Evolutionary conservation across 768 basidiomycete species (phyloP).

Genomic region (Austroboletus eburneus): DNA sequence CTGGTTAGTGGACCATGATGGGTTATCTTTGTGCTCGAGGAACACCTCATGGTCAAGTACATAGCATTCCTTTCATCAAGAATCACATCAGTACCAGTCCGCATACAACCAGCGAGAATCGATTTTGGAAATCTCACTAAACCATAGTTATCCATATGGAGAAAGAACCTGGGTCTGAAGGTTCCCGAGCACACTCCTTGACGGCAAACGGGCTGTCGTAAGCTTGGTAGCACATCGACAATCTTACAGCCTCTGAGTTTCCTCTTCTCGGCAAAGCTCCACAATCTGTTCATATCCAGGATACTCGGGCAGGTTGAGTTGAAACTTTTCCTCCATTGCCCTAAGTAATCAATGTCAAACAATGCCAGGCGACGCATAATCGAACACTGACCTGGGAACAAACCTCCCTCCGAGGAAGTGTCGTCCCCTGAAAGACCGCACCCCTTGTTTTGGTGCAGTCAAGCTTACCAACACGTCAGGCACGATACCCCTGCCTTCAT

Average conservation of each 20-base stretch:
- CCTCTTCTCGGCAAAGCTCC: slow-evolving; percentile 45
- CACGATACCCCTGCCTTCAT: slow-evolving; percentile 50
- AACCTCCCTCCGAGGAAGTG: slow-evolving; percentile 97
- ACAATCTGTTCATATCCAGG: slow-evolving; percentile 80
- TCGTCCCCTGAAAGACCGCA: slow-evolving; percentile 65
- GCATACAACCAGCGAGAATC: no score
- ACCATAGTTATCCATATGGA: no score
- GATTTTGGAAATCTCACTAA: no score
- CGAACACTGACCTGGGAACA: slow-evolving; percentile 66
- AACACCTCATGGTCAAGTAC: no score
- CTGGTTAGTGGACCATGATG: no score
- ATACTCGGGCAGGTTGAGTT: slow-evolving; percentile 80
- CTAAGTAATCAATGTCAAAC: slow-evolving; percentile 38
- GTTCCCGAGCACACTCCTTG: no score
- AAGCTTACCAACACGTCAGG: slow-evolving; percentile 84
- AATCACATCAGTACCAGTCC: no score
- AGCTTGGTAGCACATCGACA: not conserved
- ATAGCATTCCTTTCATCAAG: no score
- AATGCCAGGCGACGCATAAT: not conserved
- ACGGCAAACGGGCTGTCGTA: no score
- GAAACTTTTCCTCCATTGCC: slow-evolving; percentile 63
- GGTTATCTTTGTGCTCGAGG: no score
- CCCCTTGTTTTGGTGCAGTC: slow-evolving; percentile 93
- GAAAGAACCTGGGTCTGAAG: no score
- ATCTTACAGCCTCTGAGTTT: slow-evolving; percentile 6